Evolutionary conservation across 495 filamentous ascomycete species (phyloP), one percentile per base, ranked within the genome.

Genomic region (Lasiosphaeria miniovina): DNA sequence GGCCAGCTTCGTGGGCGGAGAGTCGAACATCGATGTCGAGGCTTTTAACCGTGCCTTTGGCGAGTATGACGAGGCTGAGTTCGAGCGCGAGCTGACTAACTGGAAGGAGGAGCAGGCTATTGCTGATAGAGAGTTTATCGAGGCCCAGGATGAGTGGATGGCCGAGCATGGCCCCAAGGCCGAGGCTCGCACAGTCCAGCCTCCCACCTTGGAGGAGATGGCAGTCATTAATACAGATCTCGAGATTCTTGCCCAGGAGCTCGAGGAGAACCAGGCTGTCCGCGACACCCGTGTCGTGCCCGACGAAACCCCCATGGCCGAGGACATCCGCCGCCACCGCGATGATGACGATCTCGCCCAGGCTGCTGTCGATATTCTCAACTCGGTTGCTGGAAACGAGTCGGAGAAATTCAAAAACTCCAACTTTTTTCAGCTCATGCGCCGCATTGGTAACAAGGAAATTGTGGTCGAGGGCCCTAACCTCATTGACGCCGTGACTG

Each of bases 371-470:
- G 63, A 71, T 31, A 75, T 80, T 35, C 58, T 80, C 33, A 54
- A 67, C 41, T 71, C 72, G 3, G 70, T 80, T 7, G 55, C 68
- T 7, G 66, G 65, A 52, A 74, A 78, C 57, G 46, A 66, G 36
- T 71, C 70, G 0, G 68, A 73, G 8, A 80, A 79, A 57, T 79
- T 80, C 58, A 74, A 69, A 52, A 71, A 76, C 35, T 80, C 77
- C 7, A 62, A 64, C 12, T 80, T 80, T 50, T 45, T 80, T 0
- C 60, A 69, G 41, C 62, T 80, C 32, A 79, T 80, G 77, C 70
- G 72, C 34, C 70, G 69, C 40, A 72, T 80, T 38, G 73, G 68
- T 5, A 66, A 70, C 52, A 54, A 55, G 35, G 68, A 80, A 53
- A 61, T 80, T 11, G 71, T 74, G 4, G 71, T 79, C 6, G 64